A percentile compares a stretch with the other conserved stretches of the same genome.
Evolutionary conservation across 2,329 filamentous ascomycete species (phyloP).

Genomic region (Myrmaecium sp.): DNA sequence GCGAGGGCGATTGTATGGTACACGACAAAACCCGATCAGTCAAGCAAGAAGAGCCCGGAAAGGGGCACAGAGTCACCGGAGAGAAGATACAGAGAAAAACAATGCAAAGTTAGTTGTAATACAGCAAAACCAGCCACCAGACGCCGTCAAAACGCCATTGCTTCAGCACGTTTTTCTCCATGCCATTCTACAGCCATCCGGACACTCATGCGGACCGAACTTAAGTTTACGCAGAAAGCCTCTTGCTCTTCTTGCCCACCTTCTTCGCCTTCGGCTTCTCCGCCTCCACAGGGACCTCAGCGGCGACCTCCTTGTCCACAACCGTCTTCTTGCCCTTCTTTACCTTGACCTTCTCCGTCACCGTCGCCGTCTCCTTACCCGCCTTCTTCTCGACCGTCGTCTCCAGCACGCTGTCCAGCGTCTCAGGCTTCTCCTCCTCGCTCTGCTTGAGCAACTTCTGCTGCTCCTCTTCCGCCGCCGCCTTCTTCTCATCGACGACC

Average conservation of each 20-base stretch:
- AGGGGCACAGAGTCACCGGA: too few relatives aligned
- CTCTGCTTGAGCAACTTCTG: constrained; percentile 11
- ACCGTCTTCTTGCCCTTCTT: constrained; percentile 4
- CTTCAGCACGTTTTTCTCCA: too few relatives aligned
- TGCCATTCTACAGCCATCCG: too few relatives aligned
- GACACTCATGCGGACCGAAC: too few relatives aligned
- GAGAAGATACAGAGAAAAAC: too few relatives aligned
- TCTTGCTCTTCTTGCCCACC: constrained; percentile 4
- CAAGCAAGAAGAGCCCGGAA: too few relatives aligned
- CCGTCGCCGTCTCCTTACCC: background rate
- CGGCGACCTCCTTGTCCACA: constrained; percentile 1
- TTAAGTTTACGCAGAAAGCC: too few relatives aligned
- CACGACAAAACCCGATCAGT: too few relatives aligned
- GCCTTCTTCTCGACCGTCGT: constrained; percentile 7
- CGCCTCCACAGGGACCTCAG: constrained; percentile 3
- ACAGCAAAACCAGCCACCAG: too few relatives aligned
- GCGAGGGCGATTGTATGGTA: too few relatives aligned
- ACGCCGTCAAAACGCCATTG: too few relatives aligned
- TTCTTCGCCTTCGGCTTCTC: constrained; percentile 2
- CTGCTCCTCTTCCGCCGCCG: constrained; percentile 12
- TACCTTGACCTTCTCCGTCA: constrained; percentile 3
- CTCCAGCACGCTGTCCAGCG: constrained; percentile 3
- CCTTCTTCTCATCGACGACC: constrained; percentile 2
- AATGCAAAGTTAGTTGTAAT: too few relatives aligned
- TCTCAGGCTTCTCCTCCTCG: constrained; percentile 3